These are phyloP conservation scores for Mycena kentingensis DNA, from an alignment of 768 basidiomycete genomes.

Conservation along the genomic window DNA sequence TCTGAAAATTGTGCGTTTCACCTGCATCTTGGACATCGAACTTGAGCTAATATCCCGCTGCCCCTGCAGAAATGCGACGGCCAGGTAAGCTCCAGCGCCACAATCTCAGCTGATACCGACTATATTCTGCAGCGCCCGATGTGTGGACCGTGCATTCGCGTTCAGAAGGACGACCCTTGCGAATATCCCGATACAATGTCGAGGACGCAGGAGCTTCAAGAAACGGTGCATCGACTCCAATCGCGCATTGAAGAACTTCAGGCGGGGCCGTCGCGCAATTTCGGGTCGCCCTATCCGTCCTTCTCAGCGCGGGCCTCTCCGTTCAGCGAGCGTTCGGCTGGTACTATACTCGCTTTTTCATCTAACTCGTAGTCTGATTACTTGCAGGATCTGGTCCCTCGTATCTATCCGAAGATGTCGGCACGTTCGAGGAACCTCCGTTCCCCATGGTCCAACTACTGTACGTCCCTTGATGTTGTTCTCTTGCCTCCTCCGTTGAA, in stretches of 20 bases:
- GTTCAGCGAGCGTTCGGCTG: slow-evolving; percentile 2
- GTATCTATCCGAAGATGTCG: background rate
- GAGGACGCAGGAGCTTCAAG: slow-evolving; percentile 40
- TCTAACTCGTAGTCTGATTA: background rate
- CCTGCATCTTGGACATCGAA: too few relatives aligned
- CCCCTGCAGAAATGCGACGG: slow-evolving; percentile 3
- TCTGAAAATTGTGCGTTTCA: too few relatives aligned
- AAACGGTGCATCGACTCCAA: slow-evolving; percentile 38
- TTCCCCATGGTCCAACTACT: background rate
- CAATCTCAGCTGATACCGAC: background rate
- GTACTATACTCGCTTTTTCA: background rate
- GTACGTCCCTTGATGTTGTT: background rate
- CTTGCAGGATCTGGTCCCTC: background rate
- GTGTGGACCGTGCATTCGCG: slow-evolving; percentile 43
- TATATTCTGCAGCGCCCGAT: slow-evolving; percentile 11
- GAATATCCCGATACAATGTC: slow-evolving; percentile 46
- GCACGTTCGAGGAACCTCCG: slow-evolving; percentile 5
- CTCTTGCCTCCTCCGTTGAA: too few relatives aligned
- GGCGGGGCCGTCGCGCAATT: slow-evolving; percentile 21
- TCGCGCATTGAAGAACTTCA: slow-evolving; percentile 37
- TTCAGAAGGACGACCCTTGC: slow-evolving; percentile 42
- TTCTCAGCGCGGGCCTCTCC: slow-evolving; percentile 6
- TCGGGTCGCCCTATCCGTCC: slow-evolving; percentile 1
- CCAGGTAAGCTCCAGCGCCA: background rate
- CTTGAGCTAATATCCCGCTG: too few relatives aligned